phyloP scores from a whole-genome alignment of 2,329 filamentous ascomycete species.

The Leptodontidium sp. region DNA sequence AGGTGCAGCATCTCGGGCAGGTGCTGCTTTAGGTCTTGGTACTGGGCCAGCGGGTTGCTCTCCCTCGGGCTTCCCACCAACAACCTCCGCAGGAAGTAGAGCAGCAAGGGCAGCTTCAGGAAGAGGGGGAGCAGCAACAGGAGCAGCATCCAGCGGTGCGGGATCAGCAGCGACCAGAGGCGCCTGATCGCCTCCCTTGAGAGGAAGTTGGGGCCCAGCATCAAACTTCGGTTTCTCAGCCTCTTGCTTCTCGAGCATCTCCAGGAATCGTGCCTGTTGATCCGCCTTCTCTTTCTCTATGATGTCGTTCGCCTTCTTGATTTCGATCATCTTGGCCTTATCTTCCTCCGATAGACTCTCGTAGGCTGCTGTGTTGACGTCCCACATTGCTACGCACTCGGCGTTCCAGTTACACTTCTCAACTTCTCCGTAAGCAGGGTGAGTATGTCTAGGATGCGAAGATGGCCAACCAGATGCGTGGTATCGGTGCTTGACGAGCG shows the following conservation, averaged over 20 bases:
- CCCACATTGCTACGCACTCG: constrained; percentile 71
- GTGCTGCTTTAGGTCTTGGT: neutral
- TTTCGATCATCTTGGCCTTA: constrained; percentile 54
- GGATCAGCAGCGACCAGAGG: neutral
- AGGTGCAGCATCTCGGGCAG: neutral
- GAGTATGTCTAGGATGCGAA: constrained; percentile 69
- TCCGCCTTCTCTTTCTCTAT: constrained; percentile 16
- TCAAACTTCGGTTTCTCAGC: constrained; percentile 19
- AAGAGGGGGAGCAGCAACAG: constrained; percentile 11
- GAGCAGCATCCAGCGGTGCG: constrained; percentile 1
- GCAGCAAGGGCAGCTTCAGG: constrained; percentile 15
- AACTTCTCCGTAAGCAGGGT: constrained; percentile 74
- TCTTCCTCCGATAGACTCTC: constrained; percentile 65
- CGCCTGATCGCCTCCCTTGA: constrained; percentile 1
- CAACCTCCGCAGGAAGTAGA: constrained; percentile 13
- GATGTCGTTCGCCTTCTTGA: constrained; percentile 35
- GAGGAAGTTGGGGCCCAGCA: constrained; percentile 10
- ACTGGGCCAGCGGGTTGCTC: neutral
- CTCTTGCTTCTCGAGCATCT: constrained; percentile 24
- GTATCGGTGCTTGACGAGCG: constrained; percentile 77
- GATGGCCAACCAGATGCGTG: constrained; percentile 78
- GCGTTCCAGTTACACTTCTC: constrained; percentile 75
- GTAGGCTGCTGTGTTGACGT: constrained; percentile 68
- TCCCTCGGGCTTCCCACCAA: neutral
- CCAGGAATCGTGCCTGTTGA: constrained; percentile 19